A percentile compares a stretch with the other conserved stretches of the same genome.
Evolutionary conservation across 768 basidiomycete genomes (phyloP).

Genomic region (Paxillus rubicundulus): DNA sequence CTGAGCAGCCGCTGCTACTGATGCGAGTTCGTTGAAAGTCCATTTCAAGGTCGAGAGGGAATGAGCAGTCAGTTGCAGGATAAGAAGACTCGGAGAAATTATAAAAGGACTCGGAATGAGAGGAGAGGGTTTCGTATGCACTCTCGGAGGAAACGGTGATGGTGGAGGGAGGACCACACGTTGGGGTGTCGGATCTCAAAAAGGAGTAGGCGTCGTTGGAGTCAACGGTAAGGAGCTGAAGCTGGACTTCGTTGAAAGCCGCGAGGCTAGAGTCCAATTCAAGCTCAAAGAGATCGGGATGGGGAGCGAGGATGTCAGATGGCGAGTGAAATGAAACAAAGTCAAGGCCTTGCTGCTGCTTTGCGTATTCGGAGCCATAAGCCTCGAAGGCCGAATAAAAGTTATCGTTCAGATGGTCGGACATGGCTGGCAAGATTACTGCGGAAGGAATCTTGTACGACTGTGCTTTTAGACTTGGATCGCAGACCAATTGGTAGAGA

Average conservation of each 20-base stretch:
- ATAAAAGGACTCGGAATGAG: slow-evolving; percentile 68
- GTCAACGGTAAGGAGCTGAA: slow-evolving; percentile 62
- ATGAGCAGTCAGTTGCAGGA: slow-evolving; percentile 50
- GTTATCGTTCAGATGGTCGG: slow-evolving; percentile 30
- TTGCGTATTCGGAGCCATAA: slow-evolving; percentile 37
- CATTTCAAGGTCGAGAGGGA: slow-evolving; percentile 70
- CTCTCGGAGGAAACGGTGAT: slow-evolving; percentile 81
- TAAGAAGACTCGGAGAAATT: slow-evolving; percentile 57
- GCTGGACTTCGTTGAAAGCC: slow-evolving; percentile 60
- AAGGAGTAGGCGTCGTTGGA: slow-evolving; percentile 63
- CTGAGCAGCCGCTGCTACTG: slow-evolving; percentile 44
- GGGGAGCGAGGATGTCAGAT: slow-evolving; percentile 70
- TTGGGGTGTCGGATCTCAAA: slow-evolving; percentile 61
- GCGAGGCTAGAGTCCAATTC: slow-evolving; percentile 75
- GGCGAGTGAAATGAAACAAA: slow-evolving; percentile 70
- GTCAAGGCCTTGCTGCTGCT: slow-evolving; percentile 49
- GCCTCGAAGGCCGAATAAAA: slow-evolving; percentile 35
- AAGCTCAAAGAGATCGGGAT: slow-evolving; percentile 79
- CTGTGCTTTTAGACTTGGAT: slow-evolving; percentile 18
- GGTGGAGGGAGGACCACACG: slow-evolving; percentile 70
- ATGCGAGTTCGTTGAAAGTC: slow-evolving; percentile 65
- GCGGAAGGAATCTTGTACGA: slow-evolving; percentile 22
- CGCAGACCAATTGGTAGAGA: slow-evolving; percentile 4
- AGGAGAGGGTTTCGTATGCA: slow-evolving; percentile 65
- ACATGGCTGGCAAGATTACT: slow-evolving; percentile 27